Conservation (phyloP, 495 filamentous ascomycete genomes). For the Parathielavia hyrcaniae region DNA sequence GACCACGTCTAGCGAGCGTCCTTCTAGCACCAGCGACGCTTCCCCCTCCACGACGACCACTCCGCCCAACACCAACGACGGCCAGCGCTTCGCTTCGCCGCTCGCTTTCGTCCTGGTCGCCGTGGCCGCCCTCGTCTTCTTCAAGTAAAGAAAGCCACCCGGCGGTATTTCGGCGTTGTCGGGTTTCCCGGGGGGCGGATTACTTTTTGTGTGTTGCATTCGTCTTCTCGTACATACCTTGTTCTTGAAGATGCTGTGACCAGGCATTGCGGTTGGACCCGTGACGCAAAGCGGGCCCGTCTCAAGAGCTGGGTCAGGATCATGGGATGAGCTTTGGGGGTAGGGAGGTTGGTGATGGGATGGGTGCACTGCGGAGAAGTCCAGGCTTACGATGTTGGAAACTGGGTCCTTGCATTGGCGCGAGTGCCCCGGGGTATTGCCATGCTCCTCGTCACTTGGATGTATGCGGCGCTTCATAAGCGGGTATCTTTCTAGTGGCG, state of each 20-base stretch:
- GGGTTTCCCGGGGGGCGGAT: not conserved
- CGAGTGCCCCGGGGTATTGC: not conserved
- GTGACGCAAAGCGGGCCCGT: not conserved
- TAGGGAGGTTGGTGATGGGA: not conserved
- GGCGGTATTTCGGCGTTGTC: constrained; percentile 10
- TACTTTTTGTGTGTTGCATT: not conserved
- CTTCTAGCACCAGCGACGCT: constrained; percentile 14
- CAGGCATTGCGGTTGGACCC: not conserved
- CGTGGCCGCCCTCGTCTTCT: constrained; percentile 34
- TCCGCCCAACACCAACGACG: constrained; percentile 26
- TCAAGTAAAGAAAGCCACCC: constrained; percentile 29
- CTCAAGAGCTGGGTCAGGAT: constrained; percentile 1
- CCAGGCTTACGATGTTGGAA: not conserved
- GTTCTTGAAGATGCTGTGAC: constrained; percentile 15
- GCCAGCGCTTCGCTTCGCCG: constrained; percentile 33
- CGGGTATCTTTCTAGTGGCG: not conserved
- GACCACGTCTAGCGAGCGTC: constrained; percentile 10
- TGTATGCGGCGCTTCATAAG: not conserved
- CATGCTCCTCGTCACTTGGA: not conserved
- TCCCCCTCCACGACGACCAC: constrained; percentile 12
- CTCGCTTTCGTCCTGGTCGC: constrained; percentile 34
- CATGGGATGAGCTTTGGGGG: not conserved
- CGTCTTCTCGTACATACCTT: constrained; percentile 22
- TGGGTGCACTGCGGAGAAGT: not conserved
- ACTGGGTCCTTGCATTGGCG: not conserved